Evolutionary conservation across 768 basidiomycete species (phyloP).

Genomic region (Boletus rubroflammeus): DNA sequence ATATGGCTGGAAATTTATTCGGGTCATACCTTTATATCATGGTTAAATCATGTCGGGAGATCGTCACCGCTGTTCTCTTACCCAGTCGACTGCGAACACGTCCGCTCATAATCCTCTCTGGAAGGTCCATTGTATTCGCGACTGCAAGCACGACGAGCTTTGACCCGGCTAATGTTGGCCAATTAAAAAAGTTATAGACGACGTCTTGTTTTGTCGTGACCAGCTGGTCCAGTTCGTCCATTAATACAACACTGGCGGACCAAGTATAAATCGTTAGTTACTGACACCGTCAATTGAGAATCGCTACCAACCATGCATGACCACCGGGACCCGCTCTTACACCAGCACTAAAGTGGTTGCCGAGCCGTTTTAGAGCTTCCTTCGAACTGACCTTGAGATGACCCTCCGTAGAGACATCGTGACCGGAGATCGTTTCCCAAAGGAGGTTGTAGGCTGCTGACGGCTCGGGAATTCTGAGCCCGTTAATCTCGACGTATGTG

Average conservation of each 20-base stretch:
- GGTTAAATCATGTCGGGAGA: background rate
- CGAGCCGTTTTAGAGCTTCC: conserved; percentile 77
- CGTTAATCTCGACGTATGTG: conserved; percentile 97
- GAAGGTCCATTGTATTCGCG: conserved; percentile 97
- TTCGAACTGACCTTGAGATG: conserved; percentile 69
- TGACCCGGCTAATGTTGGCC: conserved; percentile 88
- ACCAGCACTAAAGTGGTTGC: conserved; percentile 69
- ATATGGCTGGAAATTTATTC: conserved; percentile 93
- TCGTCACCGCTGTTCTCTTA: conserved; percentile 32
- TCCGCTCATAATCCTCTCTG: conserved; percentile 89
- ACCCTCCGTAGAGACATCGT: conserved; percentile 59
- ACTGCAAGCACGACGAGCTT: conserved; percentile 94
- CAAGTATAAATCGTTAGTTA: conserved; percentile 3
- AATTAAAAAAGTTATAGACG: conserved; percentile 99
- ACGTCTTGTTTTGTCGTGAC: conserved; percentile 97
- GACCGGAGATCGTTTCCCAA: conserved; percentile 90
- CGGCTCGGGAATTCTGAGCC: conserved; percentile 89
- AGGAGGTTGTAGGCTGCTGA: conserved; percentile 87
- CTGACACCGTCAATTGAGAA: background rate
- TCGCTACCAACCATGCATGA: conserved; percentile 74
- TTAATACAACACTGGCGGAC: conserved; percentile 78
- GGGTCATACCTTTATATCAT: conserved; percentile 63
- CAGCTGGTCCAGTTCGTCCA: conserved; percentile 98
- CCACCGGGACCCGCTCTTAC: conserved; percentile 68
- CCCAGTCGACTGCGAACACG: conserved; percentile 91